phyloP scores from a whole-genome alignment of 1,139 yeast species.

The Candida pseudoviswanathii region DNA sequence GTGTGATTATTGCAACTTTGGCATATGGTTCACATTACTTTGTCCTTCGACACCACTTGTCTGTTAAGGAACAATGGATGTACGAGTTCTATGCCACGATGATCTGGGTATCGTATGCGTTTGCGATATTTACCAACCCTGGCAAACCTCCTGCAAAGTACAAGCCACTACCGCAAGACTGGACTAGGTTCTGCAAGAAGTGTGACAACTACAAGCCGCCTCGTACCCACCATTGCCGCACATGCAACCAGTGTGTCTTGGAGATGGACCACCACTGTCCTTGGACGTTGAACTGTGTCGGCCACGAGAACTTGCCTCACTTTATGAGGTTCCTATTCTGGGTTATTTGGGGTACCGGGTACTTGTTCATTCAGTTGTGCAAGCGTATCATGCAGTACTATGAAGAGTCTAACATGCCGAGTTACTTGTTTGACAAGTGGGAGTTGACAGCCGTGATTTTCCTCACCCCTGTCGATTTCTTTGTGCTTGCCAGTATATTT shows the following conservation, averaged over 20 bases:
- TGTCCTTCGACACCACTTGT: conserved; percentile 50
- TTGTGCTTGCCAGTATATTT: conserved; percentile 60
- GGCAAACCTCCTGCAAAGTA: conserved; percentile 55
- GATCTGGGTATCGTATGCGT: conserved; percentile 72
- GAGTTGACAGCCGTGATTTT: conserved; percentile 61
- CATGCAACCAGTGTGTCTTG: conserved; percentile 69
- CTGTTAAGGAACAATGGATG: conserved; percentile 41
- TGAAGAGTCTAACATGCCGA: conserved; percentile 56
- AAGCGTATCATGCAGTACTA: conserved; percentile 50
- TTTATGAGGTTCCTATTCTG: conserved; percentile 76
- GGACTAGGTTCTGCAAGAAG: conserved; percentile 52
- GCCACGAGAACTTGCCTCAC: conserved; percentile 78
- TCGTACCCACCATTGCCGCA: conserved; percentile 86
- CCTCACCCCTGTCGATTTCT: conserved; percentile 55
- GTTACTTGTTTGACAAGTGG: conserved; percentile 54
- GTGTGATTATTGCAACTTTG: conserved; percentile 55
- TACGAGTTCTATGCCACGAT: conserved; percentile 53
- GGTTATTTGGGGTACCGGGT: conserved; percentile 60
- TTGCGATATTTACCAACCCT: conserved; percentile 60
- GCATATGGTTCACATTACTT: conserved; percentile 69
- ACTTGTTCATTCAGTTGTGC: conserved; percentile 46
- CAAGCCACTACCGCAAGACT: conserved; percentile 29
- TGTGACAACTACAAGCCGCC: conserved; percentile 94
- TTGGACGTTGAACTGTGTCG: conserved; percentile 92
- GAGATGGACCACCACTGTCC: conserved; percentile 95